These are phyloP conservation scores for Funneliformis geosporum DNA, from an alignment of 192 early-diverging fungal genomes.

Conservation along the genomic window DNA sequence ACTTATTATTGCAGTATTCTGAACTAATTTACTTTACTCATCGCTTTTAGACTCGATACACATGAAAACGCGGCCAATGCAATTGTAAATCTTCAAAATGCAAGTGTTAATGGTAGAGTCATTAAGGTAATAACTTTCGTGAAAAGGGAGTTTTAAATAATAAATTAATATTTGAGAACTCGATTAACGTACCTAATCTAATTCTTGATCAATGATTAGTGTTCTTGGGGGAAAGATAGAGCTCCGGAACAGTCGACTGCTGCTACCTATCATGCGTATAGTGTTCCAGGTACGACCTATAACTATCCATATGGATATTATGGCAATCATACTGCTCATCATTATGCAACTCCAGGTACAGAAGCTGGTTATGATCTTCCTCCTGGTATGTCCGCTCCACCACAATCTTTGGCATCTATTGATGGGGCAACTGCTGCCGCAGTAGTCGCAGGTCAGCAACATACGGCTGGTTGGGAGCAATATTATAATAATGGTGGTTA, in stretches of 20 bases:
- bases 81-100: constrained; percentile 80
- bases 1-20: not conserved
- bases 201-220: constrained; percentile 38
- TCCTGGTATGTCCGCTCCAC: constrained; percentile 32
- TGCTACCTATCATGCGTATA: constrained; percentile 16
- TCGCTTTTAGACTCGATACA: constrained; percentile 66
- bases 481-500: constrained; percentile 32
- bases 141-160: not conserved
- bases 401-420: constrained; percentile 27
- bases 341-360: constrained; percentile 28
- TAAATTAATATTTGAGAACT: not conserved
- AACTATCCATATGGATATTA: constrained; percentile 30
- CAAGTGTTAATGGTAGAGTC: constrained; percentile 70
- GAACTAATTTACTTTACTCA: not conserved
- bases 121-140: constrained; percentile 57
- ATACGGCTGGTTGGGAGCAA: constrained; percentile 9
- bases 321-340: constrained; percentile 20
- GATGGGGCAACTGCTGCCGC: constrained; percentile 27
- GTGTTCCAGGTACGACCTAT: constrained; percentile 7
- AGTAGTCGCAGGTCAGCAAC: constrained; percentile 24
- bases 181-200: not conserved
- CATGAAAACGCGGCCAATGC: constrained; percentile 89
- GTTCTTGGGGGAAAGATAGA: constrained; percentile 90
- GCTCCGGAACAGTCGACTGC: constrained; percentile 48
- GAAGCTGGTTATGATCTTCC: constrained; percentile 33